Evolutionary conservation across 208 protist species (phyloP).

Genomic region (Lotmaria passim): DNA sequence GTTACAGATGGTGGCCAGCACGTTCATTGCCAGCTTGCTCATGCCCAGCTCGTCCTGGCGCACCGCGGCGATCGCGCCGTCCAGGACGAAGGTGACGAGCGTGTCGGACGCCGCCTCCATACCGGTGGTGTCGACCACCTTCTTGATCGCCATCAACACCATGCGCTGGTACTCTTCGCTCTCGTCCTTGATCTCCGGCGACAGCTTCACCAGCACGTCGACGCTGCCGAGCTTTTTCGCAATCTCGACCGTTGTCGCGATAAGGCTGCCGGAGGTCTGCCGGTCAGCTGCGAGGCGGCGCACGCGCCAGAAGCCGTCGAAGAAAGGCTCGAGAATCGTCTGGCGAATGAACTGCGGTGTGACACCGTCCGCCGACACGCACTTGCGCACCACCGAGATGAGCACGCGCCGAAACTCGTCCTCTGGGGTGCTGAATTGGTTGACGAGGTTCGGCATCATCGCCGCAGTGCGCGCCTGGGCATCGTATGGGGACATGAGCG

Average conservation of each 20-base stretch:
- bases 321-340: constrained; percentile 92
- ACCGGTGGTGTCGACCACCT: constrained; percentile 75
- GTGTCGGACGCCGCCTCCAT: constrained; percentile 91
- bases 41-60: constrained; percentile 95
- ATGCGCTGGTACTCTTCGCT: constrained; percentile 97
- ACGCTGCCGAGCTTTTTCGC: constrained; percentile 95
- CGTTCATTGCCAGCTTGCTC: constrained; percentile 86
- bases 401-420: constrained; percentile 99
- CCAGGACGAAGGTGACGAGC: constrained; percentile 96
- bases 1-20: constrained; percentile 96
- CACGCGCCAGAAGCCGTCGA: constrained; percentile 95
- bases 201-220: constrained; percentile 94
- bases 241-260: constrained; percentile 97
- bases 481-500: constrained; percentile 98
- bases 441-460: constrained; percentile 96
- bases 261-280: constrained; percentile 90
- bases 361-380: constrained; percentile 97
- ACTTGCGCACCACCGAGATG: constrained; percentile 98
- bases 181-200: constrained; percentile 98
- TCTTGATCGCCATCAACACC: constrained; percentile 94
- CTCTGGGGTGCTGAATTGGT: constrained; percentile 94
- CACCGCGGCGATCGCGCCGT: constrained; percentile 97
- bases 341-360: constrained; percentile 92
- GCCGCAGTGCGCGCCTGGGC: constrained; percentile 96
- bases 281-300: constrained; percentile 96